Conservation (phyloP, 2,329 filamentous ascomycete genomes). For the Clonostachys rosea region DNA sequence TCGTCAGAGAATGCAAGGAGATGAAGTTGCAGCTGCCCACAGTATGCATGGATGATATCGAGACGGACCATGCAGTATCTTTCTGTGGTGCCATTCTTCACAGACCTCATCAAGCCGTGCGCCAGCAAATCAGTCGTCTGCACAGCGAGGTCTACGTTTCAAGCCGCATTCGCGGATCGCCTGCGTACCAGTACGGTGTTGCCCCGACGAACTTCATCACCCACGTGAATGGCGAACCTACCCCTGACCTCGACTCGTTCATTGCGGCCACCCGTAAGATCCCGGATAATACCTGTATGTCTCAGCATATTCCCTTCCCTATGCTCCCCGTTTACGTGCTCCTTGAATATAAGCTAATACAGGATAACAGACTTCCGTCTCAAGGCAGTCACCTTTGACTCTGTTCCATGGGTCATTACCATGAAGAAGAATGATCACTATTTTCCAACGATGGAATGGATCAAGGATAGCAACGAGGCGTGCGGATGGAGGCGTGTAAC, state of each 20-base stretch:
- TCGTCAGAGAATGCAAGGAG: conserved; percentile 82
- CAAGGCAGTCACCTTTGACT: conserved; percentile 97
- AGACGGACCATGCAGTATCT: conserved; percentile 86
- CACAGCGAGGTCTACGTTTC: conserved; percentile 97
- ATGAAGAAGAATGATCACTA: conserved; percentile 99
- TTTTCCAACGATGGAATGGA: conserved; percentile 67
- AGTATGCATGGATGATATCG: conserved; percentile 81
- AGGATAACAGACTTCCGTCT: conserved; percentile 72
- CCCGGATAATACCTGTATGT: conserved; percentile 85
- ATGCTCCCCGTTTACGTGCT: neutral
- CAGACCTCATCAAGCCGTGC: conserved; percentile 89
- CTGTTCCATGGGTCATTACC: conserved; percentile 97
- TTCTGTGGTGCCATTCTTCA: conserved; percentile 96
- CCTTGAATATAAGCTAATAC: conserved; percentile 5
- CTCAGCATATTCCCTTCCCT: neutral
- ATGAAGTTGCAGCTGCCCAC: conserved; percentile 75
- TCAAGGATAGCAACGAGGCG: conserved; percentile 54
- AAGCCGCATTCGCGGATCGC: conserved; percentile 76
- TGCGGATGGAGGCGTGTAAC: conserved; percentile 61
- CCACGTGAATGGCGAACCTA: conserved; percentile 85
- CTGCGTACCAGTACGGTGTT: conserved; percentile 84
- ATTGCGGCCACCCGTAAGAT: conserved; percentile 79
- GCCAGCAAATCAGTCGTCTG: conserved; percentile 94
- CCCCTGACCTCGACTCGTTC: conserved; percentile 77
- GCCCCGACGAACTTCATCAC: conserved; percentile 97